Evolutionary conservation across 2,329 filamentous ascomycete species (phyloP).

Genomic region (Aspergillus brunneoviolaceus): DNA sequence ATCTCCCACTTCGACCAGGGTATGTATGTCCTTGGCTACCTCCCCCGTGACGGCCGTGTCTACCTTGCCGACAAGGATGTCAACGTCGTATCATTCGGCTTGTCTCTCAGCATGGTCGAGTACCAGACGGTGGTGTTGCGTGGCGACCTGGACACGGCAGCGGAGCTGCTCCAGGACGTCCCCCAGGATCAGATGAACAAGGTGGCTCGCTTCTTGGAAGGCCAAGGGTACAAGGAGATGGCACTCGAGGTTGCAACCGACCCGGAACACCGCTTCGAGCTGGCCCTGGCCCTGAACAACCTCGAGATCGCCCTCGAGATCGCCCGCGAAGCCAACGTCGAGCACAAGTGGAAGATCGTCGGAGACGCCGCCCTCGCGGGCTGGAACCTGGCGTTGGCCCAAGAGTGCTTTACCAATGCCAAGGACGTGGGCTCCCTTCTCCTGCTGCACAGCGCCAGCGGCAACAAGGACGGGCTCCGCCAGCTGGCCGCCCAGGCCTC

Average conservation of each 20-base stretch:
- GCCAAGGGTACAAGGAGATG: constrained; percentile 94
- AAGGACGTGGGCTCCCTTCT: constrained; percentile 88
- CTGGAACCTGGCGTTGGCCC: constrained; percentile 85
- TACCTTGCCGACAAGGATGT: constrained; percentile 97
- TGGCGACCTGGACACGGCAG: constrained; percentile 87
- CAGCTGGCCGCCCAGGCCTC: constrained; percentile 73
- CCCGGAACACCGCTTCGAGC: constrained; percentile 92
- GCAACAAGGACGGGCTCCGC: constrained; percentile 71
- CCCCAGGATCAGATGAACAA: constrained; percentile 96
- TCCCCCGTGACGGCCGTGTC: constrained; percentile 89
- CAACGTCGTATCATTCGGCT: constrained; percentile 80
- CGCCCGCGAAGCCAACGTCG: constrained; percentile 77
- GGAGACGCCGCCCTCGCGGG: constrained; percentile 83
- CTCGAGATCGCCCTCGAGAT: constrained; percentile 83
- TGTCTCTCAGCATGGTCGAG: constrained; percentile 90
- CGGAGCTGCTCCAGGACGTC: constrained; percentile 79
- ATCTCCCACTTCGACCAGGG: constrained; percentile 95
- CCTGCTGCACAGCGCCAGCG: constrained; percentile 82
- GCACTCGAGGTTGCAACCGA: constrained; percentile 94
- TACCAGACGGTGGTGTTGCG: constrained; percentile 96
- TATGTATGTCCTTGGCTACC: constrained; percentile 93
- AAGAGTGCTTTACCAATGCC: constrained; percentile 88
- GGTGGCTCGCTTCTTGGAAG: constrained; percentile 94
- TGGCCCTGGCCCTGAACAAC: constrained; percentile 78
- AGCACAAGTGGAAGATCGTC: constrained; percentile 98